Evolutionary conservation across 2,329 filamentous ascomycete genomes (phyloP), one percentile per base, ranked within the genome.

Genomic region (Botrytis sinoallii): DNA sequence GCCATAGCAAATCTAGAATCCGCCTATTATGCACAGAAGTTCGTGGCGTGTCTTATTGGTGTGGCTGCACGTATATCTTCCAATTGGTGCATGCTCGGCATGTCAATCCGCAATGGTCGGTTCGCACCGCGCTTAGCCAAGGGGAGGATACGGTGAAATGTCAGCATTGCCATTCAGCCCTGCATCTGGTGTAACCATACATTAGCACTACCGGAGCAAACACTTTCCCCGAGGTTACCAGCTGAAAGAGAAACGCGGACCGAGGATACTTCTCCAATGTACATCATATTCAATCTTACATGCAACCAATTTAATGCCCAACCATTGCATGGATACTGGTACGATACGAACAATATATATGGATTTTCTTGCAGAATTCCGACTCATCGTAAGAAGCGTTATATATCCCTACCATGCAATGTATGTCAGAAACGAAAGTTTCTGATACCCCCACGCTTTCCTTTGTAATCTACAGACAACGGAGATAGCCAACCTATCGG

Each of bases 81-180:
- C 29, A 48, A 65, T 46, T 66, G 44, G 64, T 48, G 64, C 64
- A 66, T 65, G 44, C 64, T 66, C 20, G 44, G 42, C 64, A 66
- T 66, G 32, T 52, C 29, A 38, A 35, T 35, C 29, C 40, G 64
- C 64, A 38, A 48, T 38, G 10, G 22, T 66, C 64, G 64, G 64
- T 44, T 66, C 64, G 64, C 64, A 35, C 64, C 64, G 64, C 64
- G 29, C 64, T 66, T 66, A 48, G 64, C 44, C 12, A 48, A 48
- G 64, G 64, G 44, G 29, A 48, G 44, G n/a, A 66, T 38, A 48
- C 64, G 29, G 64, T 48, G 64, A 48, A 6, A 25, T 38, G 44
- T 66, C 44, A 66, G 29, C 29, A 48, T 42, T 65, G 10, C 25
- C 44, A 67, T 38, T 52, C 44, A 67, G 64, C 64, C 64, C 64